Conservation (phyloP, 495 filamentous ascomycete species). For the Xylaria curta region DNA sequence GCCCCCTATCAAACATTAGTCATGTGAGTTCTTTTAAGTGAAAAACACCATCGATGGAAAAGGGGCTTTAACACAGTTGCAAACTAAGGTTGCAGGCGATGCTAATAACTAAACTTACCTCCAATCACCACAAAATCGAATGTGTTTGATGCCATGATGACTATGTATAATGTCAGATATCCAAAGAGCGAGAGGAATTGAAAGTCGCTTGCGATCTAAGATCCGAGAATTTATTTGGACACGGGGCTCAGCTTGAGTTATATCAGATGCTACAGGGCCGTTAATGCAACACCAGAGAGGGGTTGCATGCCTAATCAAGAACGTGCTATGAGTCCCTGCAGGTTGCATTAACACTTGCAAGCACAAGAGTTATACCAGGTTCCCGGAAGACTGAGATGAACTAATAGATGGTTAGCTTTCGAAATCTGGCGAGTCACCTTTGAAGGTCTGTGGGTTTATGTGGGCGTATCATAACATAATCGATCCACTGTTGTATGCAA, state of each 20-base stretch:
- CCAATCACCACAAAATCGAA: constrained; percentile 66
- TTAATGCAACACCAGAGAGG: not conserved
- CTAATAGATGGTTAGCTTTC: not conserved
- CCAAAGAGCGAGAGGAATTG: constrained; percentile 22
- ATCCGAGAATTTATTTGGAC: not conserved
- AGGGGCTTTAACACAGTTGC: too few relatives aligned
- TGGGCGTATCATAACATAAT: not conserved
- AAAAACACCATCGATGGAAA: not conserved
- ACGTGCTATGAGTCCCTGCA: not conserved
- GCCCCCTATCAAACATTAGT: constrained; percentile 45
- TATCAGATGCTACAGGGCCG: not conserved
- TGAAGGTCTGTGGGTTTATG: not conserved
- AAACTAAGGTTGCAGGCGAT: not conserved
- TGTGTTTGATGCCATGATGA: constrained; percentile 25
- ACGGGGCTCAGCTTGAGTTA: not conserved
- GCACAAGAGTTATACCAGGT: not conserved
- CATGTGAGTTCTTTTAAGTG: not conserved
- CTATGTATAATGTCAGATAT: not conserved
- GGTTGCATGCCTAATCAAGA: not conserved
- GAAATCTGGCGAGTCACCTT: not conserved
- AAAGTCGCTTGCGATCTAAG: not conserved
- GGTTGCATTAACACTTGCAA: not conserved
- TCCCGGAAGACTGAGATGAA: not conserved
- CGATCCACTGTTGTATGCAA: not conserved
- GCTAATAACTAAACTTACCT: not conserved